These are phyloP conservation scores for Globisporangium orthogonon DNA, from an alignment of 352 stramenopile species.

Conservation along the genomic window DNA sequence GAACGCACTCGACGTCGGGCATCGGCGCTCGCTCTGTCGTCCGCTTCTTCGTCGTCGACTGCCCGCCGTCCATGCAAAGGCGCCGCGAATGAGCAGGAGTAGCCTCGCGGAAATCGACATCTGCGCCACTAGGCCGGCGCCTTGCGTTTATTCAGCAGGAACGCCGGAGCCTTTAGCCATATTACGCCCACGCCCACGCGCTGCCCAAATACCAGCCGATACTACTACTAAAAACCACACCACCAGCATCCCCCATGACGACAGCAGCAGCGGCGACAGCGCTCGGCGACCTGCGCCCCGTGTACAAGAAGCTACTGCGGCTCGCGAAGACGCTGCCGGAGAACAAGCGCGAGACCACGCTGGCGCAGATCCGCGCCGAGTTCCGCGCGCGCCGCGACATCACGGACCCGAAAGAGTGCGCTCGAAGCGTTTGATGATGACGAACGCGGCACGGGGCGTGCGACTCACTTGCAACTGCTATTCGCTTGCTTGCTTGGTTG, in stretches of 20 bases:
- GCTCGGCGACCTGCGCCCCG: constrained; percentile 40
- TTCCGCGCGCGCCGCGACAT: constrained; percentile 60
- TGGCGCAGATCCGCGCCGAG: constrained; percentile 72
- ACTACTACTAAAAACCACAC: too few relatives aligned
- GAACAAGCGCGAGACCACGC: constrained; percentile 47
- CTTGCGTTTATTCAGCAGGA: too few relatives aligned
- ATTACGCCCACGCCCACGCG: too few relatives aligned
- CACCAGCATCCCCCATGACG: background rate
- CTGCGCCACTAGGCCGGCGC: too few relatives aligned
- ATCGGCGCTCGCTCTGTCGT: constrained; percentile 20
- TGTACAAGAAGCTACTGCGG: constrained; percentile 85
- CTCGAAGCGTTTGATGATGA: background rate
- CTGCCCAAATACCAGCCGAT: too few relatives aligned
- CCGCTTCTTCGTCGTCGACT: constrained; percentile 19
- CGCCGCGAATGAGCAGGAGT: background rate
- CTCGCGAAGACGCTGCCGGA: constrained; percentile 71
- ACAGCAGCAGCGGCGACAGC: constrained; percentile 1
- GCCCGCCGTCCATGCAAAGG: background rate
- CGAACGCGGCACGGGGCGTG: constrained; percentile 1
- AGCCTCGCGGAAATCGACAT: background rate
- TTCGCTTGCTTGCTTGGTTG: background rate
- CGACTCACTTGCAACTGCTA: background rate
- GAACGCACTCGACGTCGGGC: constrained; percentile 49
- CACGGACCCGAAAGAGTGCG: constrained; percentile 62
- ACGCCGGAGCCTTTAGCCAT: too few relatives aligned